phyloP scores from a whole-genome alignment of 1,284 basidiomycete species.

The Ceratobasidium sp. region DNA sequence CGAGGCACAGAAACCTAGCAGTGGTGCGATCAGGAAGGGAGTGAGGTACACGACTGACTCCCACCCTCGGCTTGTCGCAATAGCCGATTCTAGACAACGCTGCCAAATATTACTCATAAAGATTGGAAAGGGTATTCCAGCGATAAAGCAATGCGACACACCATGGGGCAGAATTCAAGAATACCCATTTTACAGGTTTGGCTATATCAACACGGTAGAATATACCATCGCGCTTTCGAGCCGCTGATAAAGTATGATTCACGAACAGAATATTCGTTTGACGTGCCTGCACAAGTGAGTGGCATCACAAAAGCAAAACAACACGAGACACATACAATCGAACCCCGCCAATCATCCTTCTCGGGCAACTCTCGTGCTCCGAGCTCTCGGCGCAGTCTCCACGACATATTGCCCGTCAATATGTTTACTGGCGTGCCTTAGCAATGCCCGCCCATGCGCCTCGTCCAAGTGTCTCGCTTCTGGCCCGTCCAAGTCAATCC shows the following conservation, averaged over 20 bases:
- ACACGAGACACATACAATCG: conserved; percentile 9
- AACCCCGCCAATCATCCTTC: conserved; percentile 8
- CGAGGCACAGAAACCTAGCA: background rate
- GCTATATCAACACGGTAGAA: background rate
- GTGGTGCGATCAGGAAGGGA: background rate
- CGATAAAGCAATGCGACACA: conserved; percentile 6
- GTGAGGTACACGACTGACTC: background rate
- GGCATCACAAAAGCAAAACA: background rate
- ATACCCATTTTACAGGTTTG: background rate
- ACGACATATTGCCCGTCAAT: conserved; percentile 40
- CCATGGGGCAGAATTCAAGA: background rate
- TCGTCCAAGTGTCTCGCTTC: conserved; percentile 52
- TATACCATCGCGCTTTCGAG: conserved; percentile 21
- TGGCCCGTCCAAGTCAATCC: conserved; percentile 55
- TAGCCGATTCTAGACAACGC: too few species aligned
- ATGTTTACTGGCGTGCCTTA: conserved; percentile 38
- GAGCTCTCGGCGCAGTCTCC: conserved; percentile 20
- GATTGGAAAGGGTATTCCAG: background rate
- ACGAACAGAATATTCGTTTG: conserved; percentile 1
- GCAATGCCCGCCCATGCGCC: conserved; percentile 53
- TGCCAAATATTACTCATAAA: background rate
- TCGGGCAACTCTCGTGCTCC: conserved; percentile 14
- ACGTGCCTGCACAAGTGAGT: background rate
- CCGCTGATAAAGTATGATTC: background rate
- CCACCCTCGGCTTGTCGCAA: too few species aligned